Percentiles rank a stretch among this genome's conserved stretches.
Evolutionary conservation across 1,284 basidiomycete species (phyloP).

Genomic region (Trichosporon coremiiforme): DNA sequence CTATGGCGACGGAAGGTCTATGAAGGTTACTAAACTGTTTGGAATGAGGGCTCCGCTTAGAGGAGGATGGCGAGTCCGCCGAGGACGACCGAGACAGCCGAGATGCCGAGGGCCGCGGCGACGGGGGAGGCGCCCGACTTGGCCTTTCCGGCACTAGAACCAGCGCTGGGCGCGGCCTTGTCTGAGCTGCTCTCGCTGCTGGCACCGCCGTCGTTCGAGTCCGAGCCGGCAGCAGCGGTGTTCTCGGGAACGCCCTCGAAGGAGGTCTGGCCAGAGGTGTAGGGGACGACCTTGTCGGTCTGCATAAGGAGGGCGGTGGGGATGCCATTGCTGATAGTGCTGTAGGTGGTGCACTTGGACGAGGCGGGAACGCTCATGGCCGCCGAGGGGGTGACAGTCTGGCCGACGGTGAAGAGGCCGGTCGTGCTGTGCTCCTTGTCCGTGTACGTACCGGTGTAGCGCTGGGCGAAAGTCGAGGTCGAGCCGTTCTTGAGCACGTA

Average conservation of each 20-base stretch:
- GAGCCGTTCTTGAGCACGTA: constrained; percentile 51
- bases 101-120: constrained; percentile 22
- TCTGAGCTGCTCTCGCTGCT: constrained; percentile 41
- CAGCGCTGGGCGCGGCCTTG: constrained; percentile 33
- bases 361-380: constrained; percentile 52
- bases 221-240: constrained; percentile 2
- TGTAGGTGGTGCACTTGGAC: constrained; percentile 55
- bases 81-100: not conserved
- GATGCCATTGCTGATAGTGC: constrained; percentile 48
- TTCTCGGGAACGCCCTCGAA: constrained; percentile 32
- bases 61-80: not conserved
- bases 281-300: not conserved
- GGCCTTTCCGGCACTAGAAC: not conserved
- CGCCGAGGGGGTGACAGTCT: constrained; percentile 51
- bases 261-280: not conserved
- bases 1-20: constrained; percentile 4
- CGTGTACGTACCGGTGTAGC: constrained; percentile 56
- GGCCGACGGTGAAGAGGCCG: constrained; percentile 50
- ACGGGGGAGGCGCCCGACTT: constrained; percentile 17
- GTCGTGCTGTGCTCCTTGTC: constrained; percentile 45
- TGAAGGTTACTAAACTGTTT: not conserved
- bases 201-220: constrained; percentile 28
- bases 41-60: not conserved
- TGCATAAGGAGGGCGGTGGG: constrained; percentile 32
- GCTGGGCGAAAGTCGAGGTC: constrained; percentile 56